Evolutionary conservation across 1,284 basidiomycete species (phyloP).

Genomic region (Retiboletus flavoniger): DNA sequence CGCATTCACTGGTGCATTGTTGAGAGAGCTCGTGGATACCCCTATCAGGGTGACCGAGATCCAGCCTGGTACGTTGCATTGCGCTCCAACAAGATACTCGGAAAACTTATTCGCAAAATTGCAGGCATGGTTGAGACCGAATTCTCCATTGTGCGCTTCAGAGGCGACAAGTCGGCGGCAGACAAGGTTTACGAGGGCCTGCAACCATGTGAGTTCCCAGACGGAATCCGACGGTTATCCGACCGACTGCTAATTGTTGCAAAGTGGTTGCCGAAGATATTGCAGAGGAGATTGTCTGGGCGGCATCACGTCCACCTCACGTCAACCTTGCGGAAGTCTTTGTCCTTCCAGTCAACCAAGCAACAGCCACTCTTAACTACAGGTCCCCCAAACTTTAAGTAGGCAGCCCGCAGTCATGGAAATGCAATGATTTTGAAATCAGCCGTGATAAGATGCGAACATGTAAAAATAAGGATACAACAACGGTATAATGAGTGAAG

Average conservation of each 20-base stretch:
- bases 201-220: conserved; percentile 60
- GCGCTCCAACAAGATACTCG: not conserved
- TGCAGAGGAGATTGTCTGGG: conserved; percentile 98
- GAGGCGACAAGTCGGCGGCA: conserved; percentile 78
- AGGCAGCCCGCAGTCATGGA: not conserved
- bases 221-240: not conserved
- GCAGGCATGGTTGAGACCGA: conserved; percentile 88
- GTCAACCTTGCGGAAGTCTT: conserved; percentile 83
- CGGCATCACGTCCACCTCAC: conserved; percentile 81
- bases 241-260: conserved; percentile 17
- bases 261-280: conserved; percentile 80
- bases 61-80: conserved; percentile 64
- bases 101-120: conserved; percentile 8
- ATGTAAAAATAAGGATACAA: conserved; percentile 36
- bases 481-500: conserved; percentile 27
- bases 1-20: conserved; percentile 81
- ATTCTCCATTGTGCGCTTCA: conserved; percentile 87
- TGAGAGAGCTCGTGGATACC: conserved; percentile 89
- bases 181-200: conserved; percentile 89
- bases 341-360: conserved; percentile 81
- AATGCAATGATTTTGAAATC: conserved; percentile 1
- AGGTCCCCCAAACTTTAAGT: conserved; percentile 20
- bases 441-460: conserved; percentile 4
- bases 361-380: conserved; percentile 52
- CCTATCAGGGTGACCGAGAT: conserved; percentile 90